These are phyloP conservation scores for Hypomontagnella monticulosa DNA, from an alignment of 495 filamentous ascomycete species.

Conservation along the genomic window DNA sequence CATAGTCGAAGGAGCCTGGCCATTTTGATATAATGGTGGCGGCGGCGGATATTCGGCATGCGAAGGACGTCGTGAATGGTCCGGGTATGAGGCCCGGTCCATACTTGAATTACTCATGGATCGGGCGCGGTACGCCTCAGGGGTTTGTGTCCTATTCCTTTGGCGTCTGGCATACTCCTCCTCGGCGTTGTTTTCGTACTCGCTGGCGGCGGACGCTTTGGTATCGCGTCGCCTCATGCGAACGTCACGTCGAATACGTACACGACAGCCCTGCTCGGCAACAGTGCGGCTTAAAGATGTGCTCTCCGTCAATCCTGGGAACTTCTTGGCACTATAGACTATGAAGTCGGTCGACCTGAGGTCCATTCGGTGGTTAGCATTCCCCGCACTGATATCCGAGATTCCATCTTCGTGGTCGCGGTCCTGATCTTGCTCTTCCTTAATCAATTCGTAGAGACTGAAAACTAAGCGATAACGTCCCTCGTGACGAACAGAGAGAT, in stretches of 20 bases:
- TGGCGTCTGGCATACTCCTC: slow-evolving; percentile 67
- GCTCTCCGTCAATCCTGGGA: slow-evolving; percentile 92
- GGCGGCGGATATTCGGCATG: slow-evolving; percentile 64
- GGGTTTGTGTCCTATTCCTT: slow-evolving; percentile 65
- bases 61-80: slow-evolving; percentile 65
- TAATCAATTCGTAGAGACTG: slow-evolving; percentile 90
- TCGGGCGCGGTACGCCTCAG: slow-evolving; percentile 73
- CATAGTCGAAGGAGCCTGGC: slow-evolving; percentile 47
- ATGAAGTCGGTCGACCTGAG: slow-evolving; percentile 87
- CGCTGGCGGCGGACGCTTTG: slow-evolving; percentile 73
- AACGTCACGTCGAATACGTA: slow-evolving; percentile 95
- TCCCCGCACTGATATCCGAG: slow-evolving; percentile 49
- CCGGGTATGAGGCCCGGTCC: slow-evolving; percentile 59
- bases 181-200: slow-evolving; percentile 72
- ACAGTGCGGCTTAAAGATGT: slow-evolving; percentile 88
- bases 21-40: slow-evolving; percentile 52
- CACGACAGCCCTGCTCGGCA: slow-evolving; percentile 96
- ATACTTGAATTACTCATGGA: slow-evolving; percentile 79
- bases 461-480: slow-evolving; percentile 89
- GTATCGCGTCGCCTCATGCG: slow-evolving; percentile 91
- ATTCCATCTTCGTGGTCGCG: slow-evolving; percentile 46
- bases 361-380: slow-evolving; percentile 75
- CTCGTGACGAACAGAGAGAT: slow-evolving; percentile 95
- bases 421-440: slow-evolving; percentile 69
- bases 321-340: slow-evolving; percentile 98